These are phyloP conservation scores for Auriculariales sp. DNA, from an alignment of 768 basidiomycete species.

Conservation along the genomic window DNA sequence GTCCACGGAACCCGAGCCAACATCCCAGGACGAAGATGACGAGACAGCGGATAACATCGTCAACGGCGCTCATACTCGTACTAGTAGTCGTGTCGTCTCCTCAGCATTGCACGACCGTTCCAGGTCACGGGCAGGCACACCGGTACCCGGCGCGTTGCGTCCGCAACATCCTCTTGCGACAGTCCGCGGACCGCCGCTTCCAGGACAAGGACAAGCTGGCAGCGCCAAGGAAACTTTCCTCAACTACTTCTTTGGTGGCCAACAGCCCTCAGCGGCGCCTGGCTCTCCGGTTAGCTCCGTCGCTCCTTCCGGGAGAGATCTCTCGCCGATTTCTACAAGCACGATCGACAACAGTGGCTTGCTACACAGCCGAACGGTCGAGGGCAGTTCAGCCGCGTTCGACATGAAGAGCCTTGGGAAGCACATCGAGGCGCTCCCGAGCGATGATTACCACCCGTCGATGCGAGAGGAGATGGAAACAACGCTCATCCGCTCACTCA, in stretches of 20 bases:
- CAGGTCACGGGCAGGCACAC: constrained; percentile 30
- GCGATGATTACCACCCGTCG: constrained; percentile 50
- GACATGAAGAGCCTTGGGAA: constrained; percentile 98
- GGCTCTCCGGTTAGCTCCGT: constrained; percentile 7
- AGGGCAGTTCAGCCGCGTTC: constrained; percentile 73
- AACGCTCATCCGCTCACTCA: constrained; percentile 82
- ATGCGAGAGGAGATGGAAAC: constrained; percentile 95
- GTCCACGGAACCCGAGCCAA: constrained; percentile 39
- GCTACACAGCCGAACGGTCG: constrained; percentile 25
- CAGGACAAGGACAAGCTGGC: constrained; percentile 17
- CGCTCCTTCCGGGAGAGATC: constrained; percentile 7
- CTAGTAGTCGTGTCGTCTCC: constrained; percentile 50
- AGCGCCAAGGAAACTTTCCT: constrained; percentile 83
- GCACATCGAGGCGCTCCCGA: constrained; percentile 81
- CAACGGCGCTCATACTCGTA: constrained; percentile 31
- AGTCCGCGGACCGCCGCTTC: constrained; percentile 15
- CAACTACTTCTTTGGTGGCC: constrained; percentile 88
- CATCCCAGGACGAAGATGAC: constrained; percentile 51
- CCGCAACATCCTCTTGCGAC: constrained; percentile 10
- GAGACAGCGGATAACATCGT: constrained; percentile 22
- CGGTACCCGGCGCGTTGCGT: constrained; percentile 18
- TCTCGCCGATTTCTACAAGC: background rate
- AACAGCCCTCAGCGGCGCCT: constrained; percentile 47
- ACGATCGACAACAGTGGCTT: constrained; percentile 1
- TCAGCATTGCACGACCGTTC: constrained; percentile 64